Evolutionary conservation across 805 yeast species (phyloP), one percentile per base, ranked within the genome.

Genomic region (Candida montana): DNA sequence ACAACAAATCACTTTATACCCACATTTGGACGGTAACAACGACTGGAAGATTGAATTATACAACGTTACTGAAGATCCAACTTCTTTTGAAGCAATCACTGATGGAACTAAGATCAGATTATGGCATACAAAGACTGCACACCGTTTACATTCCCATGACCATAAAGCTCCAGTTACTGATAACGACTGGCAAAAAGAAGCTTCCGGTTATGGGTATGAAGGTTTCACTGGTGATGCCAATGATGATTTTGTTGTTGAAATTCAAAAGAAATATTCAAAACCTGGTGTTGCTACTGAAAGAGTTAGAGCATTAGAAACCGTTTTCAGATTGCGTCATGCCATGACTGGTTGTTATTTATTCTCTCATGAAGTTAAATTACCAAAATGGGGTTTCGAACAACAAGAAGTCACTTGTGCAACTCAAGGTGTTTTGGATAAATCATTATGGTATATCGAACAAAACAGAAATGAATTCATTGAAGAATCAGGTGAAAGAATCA

Each of bases 151-250:
- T 63, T 79, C 93, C 8, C 95, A 85, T 58, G 93, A 85, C 59
- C 81, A 82, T 53, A 81, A 84, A 61, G 80, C 90, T 20, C 86
- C 91, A 15, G 87, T 83, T 16, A 69, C 82, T 43, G 83, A 78
- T 57, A 63, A 56, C 33, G 95, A 85, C 54, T 85, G 93, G 93
- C 90, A 83, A 65, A 83, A 81, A 62, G 95, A 85, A 67, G 87
- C 73, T 16, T 74, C 88, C 4, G 71, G 81, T 63, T 85, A 85
- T 59, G 95, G 95, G 18, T 80, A 58, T 53, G 81, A 79, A 33
- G 88, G 85, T 4, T 85, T 83, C 53, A 78, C 57, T 20, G 95
- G 95, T 62, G 93, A 85, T 64, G 81, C 88, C 41, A 85, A 85
- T 62, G 95, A 85, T 64, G 90, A 84, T 59, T 85, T 84, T 63